Percentiles rank a stretch among this genome's conserved stretches.
Conservation (phyloP, 1,284 basidiomycete genomes). For the Cryptococcus hybrid region DNA sequence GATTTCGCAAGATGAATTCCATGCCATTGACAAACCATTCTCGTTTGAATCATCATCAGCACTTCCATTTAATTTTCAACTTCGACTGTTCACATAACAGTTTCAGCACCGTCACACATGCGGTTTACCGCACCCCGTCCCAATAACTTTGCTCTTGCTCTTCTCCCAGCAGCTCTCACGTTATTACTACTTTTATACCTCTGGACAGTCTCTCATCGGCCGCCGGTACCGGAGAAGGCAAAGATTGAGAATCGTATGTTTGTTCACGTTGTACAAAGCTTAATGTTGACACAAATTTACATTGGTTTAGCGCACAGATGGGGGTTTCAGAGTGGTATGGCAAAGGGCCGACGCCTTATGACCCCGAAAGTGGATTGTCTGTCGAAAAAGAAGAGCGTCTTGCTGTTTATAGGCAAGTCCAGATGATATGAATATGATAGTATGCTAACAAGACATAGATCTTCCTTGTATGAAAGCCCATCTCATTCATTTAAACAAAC, state of each 20-base stretch:
- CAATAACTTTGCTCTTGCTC: constrained; percentile 2
- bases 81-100: too few species aligned
- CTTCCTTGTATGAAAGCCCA: neutral
- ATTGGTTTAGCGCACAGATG: constrained; percentile 8
- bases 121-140: constrained; percentile 5
- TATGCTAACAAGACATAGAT: neutral
- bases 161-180: constrained; percentile 8
- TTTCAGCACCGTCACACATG: neutral
- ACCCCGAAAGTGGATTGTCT: neutral
- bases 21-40: too few species aligned
- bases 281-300: too few species aligned
- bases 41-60: too few species aligned
- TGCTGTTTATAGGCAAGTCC: constrained; percentile 15
- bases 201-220: constrained; percentile 6
- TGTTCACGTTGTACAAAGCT: neutral
- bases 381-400: constrained; percentile 14
- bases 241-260: constrained; percentile 15
- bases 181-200: constrained; percentile 13
- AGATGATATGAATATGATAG: too few species aligned
- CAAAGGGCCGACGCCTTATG: too few species aligned
- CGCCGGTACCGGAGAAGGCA: constrained; percentile 9
- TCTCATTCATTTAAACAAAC: neutral
- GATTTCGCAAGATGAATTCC: too few species aligned
- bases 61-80: too few species aligned
- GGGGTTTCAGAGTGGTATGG: constrained; percentile 4